Percentiles rank a stretch among this genome's conserved stretches.
Conservation (phyloP, 805 yeast species). For the Blastobotrys americana region DNA sequence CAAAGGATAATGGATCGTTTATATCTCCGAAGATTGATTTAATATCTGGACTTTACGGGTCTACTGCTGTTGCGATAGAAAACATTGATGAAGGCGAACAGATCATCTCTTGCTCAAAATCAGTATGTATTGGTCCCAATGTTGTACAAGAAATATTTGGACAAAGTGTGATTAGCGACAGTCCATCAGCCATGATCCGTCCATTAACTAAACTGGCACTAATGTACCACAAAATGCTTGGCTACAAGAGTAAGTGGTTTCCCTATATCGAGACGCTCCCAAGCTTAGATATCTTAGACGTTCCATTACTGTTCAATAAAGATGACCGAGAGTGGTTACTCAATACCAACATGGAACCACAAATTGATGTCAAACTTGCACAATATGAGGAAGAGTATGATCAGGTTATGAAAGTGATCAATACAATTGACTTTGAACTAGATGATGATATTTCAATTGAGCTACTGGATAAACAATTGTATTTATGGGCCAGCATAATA, state of each 20-base stretch:
- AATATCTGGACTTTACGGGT: conserved; percentile 8
- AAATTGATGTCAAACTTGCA: conserved; percentile 42
- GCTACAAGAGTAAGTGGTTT: conserved; percentile 25
- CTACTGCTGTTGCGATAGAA: conserved; percentile 11
- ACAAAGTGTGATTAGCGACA: background rate
- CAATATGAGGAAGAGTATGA: conserved; percentile 51
- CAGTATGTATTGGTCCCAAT: conserved; percentile 16
- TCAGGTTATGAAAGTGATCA: background rate
- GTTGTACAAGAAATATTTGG: conserved; percentile 15
- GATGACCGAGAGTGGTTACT: conserved; percentile 44
- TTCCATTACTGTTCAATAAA: conserved; percentile 53
- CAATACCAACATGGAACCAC: conserved; percentile 64
- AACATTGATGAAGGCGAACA: conserved; percentile 10
- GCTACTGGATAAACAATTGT: too few species aligned
- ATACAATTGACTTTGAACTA: conserved; percentile 16
- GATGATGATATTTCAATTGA: too few species aligned
- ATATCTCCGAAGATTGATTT: conserved; percentile 8
- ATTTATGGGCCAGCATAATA: conserved; percentile 67
- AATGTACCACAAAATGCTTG: conserved; percentile 13
- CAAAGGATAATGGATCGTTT: conserved; percentile 9
- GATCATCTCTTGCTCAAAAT: conserved; percentile 17
- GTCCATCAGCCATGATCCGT: background rate
- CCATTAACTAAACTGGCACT: conserved; percentile 14
- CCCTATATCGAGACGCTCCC: conserved; percentile 50
- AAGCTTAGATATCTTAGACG: conserved; percentile 36